A percentile compares a stretch with the other conserved stretches of the same genome.
Conservation (phyloP, 192 early-diverging fungal genomes). For the Coemansia sp. region DNA sequence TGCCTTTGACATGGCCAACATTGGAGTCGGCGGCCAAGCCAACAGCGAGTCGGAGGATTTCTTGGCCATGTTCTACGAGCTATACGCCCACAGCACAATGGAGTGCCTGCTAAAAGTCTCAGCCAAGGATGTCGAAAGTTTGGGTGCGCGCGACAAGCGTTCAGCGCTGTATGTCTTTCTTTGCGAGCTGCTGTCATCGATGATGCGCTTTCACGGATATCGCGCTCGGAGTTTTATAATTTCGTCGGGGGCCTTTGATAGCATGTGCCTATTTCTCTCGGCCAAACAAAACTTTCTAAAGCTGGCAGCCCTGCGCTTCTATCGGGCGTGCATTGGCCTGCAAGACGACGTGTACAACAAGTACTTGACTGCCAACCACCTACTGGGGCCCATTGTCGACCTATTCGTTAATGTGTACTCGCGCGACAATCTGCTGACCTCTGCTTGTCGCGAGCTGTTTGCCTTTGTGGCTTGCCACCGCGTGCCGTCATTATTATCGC, state of each 20-base stretch:
- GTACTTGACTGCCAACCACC: conserved; percentile 74
- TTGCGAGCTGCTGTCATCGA: conserved; percentile 82
- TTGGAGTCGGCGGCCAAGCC: conserved; percentile 13
- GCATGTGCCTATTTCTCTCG: conserved; percentile 69
- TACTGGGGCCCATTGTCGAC: conserved; percentile 71
- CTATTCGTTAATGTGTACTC: conserved; percentile 66
- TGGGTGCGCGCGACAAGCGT: conserved; percentile 7
- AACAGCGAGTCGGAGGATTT: conserved; percentile 77
- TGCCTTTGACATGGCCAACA: conserved; percentile 24
- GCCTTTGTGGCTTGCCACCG: conserved; percentile 76
- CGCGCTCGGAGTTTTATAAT: conserved; percentile 80
- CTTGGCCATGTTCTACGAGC: conserved; percentile 78
- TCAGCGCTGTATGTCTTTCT: conserved; percentile 26
- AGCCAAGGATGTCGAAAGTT: conserved; percentile 31
- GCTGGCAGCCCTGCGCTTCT: conserved; percentile 78
- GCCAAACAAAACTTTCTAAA: conserved; percentile 71
- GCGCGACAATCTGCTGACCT: conserved; percentile 84
- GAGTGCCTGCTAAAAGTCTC: conserved; percentile 65
- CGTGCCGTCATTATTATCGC: conserved; percentile 70
- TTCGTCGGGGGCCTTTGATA: conserved; percentile 63
- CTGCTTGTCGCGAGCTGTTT: conserved; percentile 89
- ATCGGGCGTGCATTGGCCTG: conserved; percentile 76
- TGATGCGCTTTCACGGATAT: conserved; percentile 71
- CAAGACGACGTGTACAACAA: conserved; percentile 85
- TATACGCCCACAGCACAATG: conserved; percentile 64